These are phyloP conservation scores for Brachypodium distachyon DNA, from an alignment of 202 grass and related monocot species.

Conservation along the genomic window DNA sequence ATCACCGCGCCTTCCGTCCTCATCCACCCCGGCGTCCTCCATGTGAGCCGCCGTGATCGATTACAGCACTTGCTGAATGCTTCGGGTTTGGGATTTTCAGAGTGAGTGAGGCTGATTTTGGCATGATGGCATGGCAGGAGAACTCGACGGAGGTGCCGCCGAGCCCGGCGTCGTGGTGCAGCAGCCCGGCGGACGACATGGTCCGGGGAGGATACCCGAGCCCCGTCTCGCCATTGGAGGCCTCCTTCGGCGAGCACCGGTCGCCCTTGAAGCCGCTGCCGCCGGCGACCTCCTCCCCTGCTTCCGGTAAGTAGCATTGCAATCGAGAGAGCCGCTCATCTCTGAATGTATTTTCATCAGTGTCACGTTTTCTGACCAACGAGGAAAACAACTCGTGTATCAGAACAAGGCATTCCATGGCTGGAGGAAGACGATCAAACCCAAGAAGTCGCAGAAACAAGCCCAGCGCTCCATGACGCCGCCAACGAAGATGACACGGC, in stretches of 20 bases:
- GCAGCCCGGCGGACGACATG: slow-evolving; percentile 72
- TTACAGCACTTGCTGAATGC: neutral
- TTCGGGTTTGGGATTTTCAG: neutral
- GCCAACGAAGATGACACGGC: slow-evolving; percentile 15
- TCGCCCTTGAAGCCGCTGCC: slow-evolving; percentile 26
- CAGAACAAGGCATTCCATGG: slow-evolving; percentile 17
- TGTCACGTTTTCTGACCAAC: neutral
- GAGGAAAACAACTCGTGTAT: slow-evolving; percentile 13
- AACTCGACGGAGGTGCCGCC: slow-evolving; percentile 96
- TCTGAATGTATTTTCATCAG: slow-evolving; percentile 1
- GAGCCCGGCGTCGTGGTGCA: slow-evolving; percentile 86
- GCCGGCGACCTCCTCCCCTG: neutral
- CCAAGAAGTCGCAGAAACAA: slow-evolving; percentile 19
- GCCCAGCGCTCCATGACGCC: neutral
- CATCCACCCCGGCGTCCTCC: slow-evolving; percentile 56
- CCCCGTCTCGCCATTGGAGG: slow-evolving; percentile 83
- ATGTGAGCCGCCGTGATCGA: slow-evolving; percentile 29
- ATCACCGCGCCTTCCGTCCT: slow-evolving; percentile 62
- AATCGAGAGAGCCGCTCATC: neutral
- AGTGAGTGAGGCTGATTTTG: neutral
- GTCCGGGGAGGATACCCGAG: slow-evolving; percentile 72
- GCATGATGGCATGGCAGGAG: slow-evolving; percentile 50
- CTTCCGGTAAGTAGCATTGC: slow-evolving; percentile 35
- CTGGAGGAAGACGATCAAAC: slow-evolving; percentile 22
- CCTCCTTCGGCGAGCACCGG: slow-evolving; percentile 52